Base-by-base conservation (phyloP, 805 yeast genomes). In the Sugiyamaella americana region DNA sequence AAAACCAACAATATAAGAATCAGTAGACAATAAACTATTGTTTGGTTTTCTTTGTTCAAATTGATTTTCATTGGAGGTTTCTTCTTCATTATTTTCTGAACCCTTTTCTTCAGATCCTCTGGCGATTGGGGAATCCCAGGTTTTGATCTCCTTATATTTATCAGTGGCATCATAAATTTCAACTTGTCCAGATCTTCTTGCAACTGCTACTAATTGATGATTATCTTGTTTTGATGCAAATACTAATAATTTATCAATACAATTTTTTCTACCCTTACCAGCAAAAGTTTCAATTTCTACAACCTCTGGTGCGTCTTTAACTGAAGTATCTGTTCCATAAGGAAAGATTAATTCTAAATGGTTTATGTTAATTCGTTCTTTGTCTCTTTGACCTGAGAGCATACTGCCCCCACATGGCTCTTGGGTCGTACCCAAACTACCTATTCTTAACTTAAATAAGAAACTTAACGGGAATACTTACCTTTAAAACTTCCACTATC, bases 261-360 rank as follows among this genome's bases (percentile, higher is more conserved):
- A 64, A 34, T 60, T 65, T 36, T 58, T 61, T 3, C 71, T 55
- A 3, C 76, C 78, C 41, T 69, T 64, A 4, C 63, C 60, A 1
- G 54, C 51, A 17, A 71, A 69, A 20, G 73, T 66, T 39, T 66
- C 70, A 10, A 82, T 69, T 18, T 76, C 65, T 43, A 69, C 72
- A 0, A 95, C 94, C 58, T 82, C 85, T 10, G 68, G 64, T 0
- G 83, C 82, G 29, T 75, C 75, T 58, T 82, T 79, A 37, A 72
- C 69, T 4, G 96, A 84, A 2, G 96, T 87, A 58, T 89, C 94
- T 0, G 91, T 82, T 0, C 89, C 91, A 43, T 73, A 67, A 17
- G 67, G 61, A 55, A 87, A 87, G 3, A 72, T 58, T 5, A 86
- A 67, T 58, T 81, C 87, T 61, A 21, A 16, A 11, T 17, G 21